Conservation (phyloP, 164 flowering plant species). For the Nymphaea colorata region DNA sequence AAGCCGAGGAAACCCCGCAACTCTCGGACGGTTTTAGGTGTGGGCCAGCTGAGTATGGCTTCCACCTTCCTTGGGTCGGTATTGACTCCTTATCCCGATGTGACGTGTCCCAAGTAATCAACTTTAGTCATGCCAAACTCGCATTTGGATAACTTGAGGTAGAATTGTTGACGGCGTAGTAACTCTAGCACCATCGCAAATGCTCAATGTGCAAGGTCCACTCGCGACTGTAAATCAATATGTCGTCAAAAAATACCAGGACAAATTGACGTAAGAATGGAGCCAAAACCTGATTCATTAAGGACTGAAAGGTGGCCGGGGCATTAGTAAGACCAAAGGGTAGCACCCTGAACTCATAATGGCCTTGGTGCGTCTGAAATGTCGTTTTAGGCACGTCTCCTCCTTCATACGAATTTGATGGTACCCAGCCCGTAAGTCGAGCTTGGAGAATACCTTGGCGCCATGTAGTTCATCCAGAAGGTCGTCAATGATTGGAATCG, state of each 20-base stretch:
- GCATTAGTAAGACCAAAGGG: conserved; percentile 1
- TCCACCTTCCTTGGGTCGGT: too few species aligned
- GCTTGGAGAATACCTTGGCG: neutral
- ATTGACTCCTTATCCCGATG: too few species aligned
- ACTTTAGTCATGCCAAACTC: too few species aligned
- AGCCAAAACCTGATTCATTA: neutral
- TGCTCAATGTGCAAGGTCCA: too few species aligned
- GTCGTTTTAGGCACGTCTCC: neutral
- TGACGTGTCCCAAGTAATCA: too few species aligned
- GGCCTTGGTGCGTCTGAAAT: neutral
- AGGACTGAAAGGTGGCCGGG: neutral
- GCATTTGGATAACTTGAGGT: too few species aligned
- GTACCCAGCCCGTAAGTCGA: neutral
- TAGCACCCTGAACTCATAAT: conserved; percentile 1
- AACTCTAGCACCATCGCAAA: too few species aligned
- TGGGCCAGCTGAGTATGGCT: too few species aligned
- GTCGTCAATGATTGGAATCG: neutral
- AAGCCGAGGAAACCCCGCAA: too few species aligned
- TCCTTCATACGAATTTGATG: neutral
- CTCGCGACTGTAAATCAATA: too few species aligned
- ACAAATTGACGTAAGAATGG: neutral
- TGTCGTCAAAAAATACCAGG: neutral
- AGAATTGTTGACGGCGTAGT: too few species aligned
- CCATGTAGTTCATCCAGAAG: conserved; percentile 2
- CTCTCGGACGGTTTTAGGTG: too few species aligned